Percentiles rank a stretch among this genome's conserved stretches.
These are phyloP conservation scores for Alternaria alternata DNA, from an alignment of 2,329 filamentous ascomycete genomes.

Conservation along the genomic window DNA sequence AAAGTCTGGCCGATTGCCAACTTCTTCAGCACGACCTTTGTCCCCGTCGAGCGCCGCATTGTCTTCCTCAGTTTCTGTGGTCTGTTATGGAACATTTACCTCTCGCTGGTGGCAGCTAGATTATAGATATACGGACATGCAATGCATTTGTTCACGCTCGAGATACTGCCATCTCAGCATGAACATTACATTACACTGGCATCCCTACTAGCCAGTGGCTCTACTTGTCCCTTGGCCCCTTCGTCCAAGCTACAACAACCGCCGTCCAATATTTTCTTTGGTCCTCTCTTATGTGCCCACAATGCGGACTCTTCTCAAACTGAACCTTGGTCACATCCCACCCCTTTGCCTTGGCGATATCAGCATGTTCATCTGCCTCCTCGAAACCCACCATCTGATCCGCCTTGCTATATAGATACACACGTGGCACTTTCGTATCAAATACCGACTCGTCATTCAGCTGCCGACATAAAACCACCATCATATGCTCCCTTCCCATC, in stretches of 20 bases:
- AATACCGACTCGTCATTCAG: slow-evolving; percentile 43
- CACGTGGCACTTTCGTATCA: slow-evolving; percentile 50
- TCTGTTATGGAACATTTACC: slow-evolving; percentile 76
- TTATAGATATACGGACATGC: slow-evolving; percentile 27
- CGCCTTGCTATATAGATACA: slow-evolving; percentile 67
- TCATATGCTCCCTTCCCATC: slow-evolving; percentile 33
- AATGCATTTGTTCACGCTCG: slow-evolving; percentile 1
- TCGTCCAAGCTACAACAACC: slow-evolving; percentile 44
- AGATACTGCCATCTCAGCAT: background rate
- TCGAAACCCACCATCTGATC: slow-evolving; percentile 65
- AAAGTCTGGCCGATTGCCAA: slow-evolving; percentile 78
- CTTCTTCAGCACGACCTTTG: slow-evolving; percentile 73
- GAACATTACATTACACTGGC: background rate
- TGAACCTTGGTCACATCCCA: slow-evolving; percentile 60
- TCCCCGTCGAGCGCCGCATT: slow-evolving; percentile 73
- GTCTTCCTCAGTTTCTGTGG: slow-evolving; percentile 76
- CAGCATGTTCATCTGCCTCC: slow-evolving; percentile 65
- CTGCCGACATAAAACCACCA: slow-evolving; percentile 38
- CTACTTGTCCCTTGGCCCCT: slow-evolving; percentile 17
- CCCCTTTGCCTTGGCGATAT: slow-evolving; percentile 58
- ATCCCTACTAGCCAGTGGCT: background rate
- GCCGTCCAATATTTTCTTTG: slow-evolving; percentile 66
- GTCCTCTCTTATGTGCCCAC: slow-evolving; percentile 67
- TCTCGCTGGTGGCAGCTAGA: slow-evolving; percentile 67
- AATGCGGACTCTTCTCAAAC: slow-evolving; percentile 68